Conservation (phyloP, 1,139 yeast species). For the Scheffersomyces illinoinensis region DNA sequence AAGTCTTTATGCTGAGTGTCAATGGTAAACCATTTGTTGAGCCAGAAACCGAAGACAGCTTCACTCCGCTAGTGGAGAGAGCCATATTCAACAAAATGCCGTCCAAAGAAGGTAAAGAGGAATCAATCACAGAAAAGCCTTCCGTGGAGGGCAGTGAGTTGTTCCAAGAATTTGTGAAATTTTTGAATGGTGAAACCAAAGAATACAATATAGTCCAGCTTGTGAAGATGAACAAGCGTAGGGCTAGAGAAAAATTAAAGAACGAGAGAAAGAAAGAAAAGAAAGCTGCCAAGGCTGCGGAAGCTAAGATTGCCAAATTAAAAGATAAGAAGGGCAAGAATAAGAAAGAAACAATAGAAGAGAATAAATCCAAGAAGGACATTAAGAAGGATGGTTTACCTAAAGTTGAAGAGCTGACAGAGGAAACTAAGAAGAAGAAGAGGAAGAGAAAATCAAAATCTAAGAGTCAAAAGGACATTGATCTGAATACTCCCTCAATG, state of each 20-base stretch:
- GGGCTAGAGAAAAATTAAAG: neutral
- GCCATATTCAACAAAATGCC: conserved; percentile 28
- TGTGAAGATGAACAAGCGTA: conserved; percentile 1
- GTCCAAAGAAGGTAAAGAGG: conserved; percentile 3
- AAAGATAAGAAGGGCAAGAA: neutral
- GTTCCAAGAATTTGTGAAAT: conserved; percentile 13
- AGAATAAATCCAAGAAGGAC: neutral
- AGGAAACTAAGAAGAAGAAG: conserved; percentile 1
- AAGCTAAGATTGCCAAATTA: neutral
- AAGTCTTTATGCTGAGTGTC: conserved; percentile 15
- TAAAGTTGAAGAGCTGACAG: neutral
- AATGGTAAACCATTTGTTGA: conserved; percentile 23
- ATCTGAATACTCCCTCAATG: neutral
- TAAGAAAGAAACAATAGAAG: neutral
- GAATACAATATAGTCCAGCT: conserved; percentile 14
- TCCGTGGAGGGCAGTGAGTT: conserved; percentile 8
- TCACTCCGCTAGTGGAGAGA: conserved; percentile 25
- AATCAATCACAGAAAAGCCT: neutral
- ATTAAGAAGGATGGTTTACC: neutral
- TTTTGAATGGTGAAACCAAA: conserved; percentile 13
- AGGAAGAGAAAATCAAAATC: neutral
- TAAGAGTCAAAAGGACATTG: neutral
- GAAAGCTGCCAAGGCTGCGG: neutral
- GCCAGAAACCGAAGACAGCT: conserved; percentile 20
- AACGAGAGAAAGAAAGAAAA: conserved; percentile 2